Percentiles rank a stretch among this genome's conserved stretches.
phyloP scores from a whole-genome alignment of 2,329 filamentous ascomycete species.

The Venturia nashicola region DNA sequence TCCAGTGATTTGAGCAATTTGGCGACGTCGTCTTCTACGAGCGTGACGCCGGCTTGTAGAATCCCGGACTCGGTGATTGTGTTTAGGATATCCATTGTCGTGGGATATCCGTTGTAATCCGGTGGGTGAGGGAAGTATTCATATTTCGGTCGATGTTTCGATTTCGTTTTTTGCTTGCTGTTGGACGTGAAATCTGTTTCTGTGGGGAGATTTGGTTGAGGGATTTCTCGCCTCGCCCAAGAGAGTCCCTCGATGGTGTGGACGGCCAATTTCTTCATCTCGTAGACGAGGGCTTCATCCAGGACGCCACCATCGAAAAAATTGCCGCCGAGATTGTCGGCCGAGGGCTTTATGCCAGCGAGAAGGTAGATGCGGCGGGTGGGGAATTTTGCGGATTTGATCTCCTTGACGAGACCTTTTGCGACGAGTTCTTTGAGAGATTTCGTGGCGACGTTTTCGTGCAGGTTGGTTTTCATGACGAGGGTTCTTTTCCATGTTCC shows the following conservation, averaged over 20 bases:
- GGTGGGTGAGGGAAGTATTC: conserved; percentile 37
- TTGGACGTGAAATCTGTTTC: neutral
- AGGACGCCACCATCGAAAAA: conserved; percentile 91
- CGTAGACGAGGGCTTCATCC: conserved; percentile 77
- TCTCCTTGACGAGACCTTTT: conserved; percentile 72
- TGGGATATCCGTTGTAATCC: conserved; percentile 69
- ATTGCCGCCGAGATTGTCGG: conserved; percentile 82
- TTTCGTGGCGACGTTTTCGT: conserved; percentile 70
- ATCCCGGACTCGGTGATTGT: conserved; percentile 58
- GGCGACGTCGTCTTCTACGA: conserved; percentile 61
- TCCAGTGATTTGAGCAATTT: conserved; percentile 80
- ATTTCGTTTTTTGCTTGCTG: neutral
- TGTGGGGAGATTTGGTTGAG: conserved; percentile 11
- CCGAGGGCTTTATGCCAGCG: conserved; percentile 67
- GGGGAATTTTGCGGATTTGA: conserved; percentile 85
- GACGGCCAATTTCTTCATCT: conserved; percentile 47
- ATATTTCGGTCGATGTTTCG: conserved; percentile 11
- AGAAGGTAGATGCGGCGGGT: conserved; percentile 96
- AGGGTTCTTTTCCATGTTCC: conserved; percentile 89
- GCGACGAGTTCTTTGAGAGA: conserved; percentile 73
- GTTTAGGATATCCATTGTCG: conserved; percentile 62
- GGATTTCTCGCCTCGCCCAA: conserved; percentile 22
- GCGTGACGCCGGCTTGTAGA: conserved; percentile 51
- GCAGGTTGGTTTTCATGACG: conserved; percentile 66
- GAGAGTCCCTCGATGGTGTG: conserved; percentile 52